These are phyloP conservation scores for Datisca glomerata DNA, from an alignment of 306 rosid genomes.

Conservation along the genomic window DNA sequence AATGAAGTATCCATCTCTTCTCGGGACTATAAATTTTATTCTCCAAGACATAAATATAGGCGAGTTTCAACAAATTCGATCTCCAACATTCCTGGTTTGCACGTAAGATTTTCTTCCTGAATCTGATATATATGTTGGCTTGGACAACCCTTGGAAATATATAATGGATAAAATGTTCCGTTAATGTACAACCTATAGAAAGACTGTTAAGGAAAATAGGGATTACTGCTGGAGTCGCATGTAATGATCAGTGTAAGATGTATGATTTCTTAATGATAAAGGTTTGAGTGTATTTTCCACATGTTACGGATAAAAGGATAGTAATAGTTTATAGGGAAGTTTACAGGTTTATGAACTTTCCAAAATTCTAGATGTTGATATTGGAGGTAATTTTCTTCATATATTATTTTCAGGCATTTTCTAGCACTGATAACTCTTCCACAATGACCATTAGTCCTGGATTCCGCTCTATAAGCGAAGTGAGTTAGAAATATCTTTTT, in stretches of 20 bases:
- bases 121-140: constrained; percentile 11
- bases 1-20: constrained; percentile 65
- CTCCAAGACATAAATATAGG: constrained; percentile 91
- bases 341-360: too few relatives aligned
- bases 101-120: constrained; percentile 41
- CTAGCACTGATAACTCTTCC: constrained; percentile 58
- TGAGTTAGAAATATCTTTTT: constrained; percentile 16
- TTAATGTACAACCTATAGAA: background rate
- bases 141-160: constrained; percentile 9
- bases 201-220: too few relatives aligned
- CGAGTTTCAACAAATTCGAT: constrained; percentile 51
- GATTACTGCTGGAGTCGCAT: too few relatives aligned
- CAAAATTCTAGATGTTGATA: too few relatives aligned
- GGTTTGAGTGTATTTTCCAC: too few relatives aligned
- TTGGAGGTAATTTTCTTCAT: constrained; percentile 11
- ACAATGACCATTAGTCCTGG: constrained; percentile 50
- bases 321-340: too few relatives aligned
- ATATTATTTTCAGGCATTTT: constrained; percentile 47
- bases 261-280: too few relatives aligned
- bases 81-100: constrained; percentile 47
- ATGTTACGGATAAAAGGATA: too few relatives aligned
- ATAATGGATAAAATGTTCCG: background rate
- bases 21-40: constrained; percentile 71
- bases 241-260: too few relatives aligned
- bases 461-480: constrained; percentile 61